Base-by-base conservation (phyloP, 2,329 filamentous ascomycete genomes). In the Tolypocladium nubicola region DNA sequence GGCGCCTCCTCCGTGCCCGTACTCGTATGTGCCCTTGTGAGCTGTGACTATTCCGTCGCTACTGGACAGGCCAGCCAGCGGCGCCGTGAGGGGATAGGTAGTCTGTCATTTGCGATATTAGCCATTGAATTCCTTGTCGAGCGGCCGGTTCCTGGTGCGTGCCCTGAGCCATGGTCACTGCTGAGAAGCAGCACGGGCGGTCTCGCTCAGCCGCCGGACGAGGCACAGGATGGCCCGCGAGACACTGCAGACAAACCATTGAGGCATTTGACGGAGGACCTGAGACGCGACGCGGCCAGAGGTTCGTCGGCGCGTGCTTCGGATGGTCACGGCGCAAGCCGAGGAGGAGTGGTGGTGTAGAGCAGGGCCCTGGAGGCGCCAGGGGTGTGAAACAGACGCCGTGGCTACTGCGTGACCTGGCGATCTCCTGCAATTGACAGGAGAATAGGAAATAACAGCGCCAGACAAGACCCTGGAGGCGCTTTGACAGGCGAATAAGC, bases 371-470 rank as follows among this genome's bases (percentile, higher is more conserved):
- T 21, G 38, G 38, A 41, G 58, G 56, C 53, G 53, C 40, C 56
- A 40, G 52, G 50, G 50, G 40, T 56, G 45, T 62, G 60, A 62
- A 63, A 63, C 60, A 61, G 57, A 30, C 53, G 61, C 57, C 54
- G 58, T 53, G 26, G 26, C 26, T 30, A 4, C 26, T 30, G 26
- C 26, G 6, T 30, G 26, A 41, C 23, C 52, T 10, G 52, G 2
- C 38, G 38, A n/a, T 54, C 37, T 16, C n/a, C 26, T 33, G 19
- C 47, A 50, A 26, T 9, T 26, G 23, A 33, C 3, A 11, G 26
- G 26, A 33, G 26, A n/a, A 30, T 10, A 19, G 1, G 16, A 7
- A 10, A 2, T 33, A 5, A 30, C 26, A 30, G 26, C 26, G 26
- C 26, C 26, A 30, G 45, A 19, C 23, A 23, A 16, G 23, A 47